Evolutionary conservation across 805 yeast species (phyloP).

Genomic region (Yamadazyma paraphyllophila): DNA sequence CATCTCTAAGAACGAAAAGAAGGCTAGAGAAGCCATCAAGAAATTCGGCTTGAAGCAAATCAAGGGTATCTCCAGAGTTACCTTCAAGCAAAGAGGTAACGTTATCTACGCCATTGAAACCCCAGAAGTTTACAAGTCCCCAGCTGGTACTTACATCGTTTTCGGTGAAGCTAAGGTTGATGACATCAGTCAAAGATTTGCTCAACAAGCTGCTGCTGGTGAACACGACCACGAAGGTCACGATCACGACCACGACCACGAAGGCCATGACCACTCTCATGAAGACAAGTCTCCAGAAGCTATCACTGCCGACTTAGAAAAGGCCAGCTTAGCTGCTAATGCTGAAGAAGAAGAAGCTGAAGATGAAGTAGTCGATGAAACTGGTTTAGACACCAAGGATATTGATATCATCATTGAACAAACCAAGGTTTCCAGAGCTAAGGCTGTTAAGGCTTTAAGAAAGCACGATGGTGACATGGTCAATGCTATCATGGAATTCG

Average conservation of each 20-base stretch:
- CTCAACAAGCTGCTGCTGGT: conserved; percentile 52
- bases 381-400: conserved; percentile 81
- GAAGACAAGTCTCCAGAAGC: conserved; percentile 69
- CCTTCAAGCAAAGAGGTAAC: conserved; percentile 91
- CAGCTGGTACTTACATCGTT: conserved; percentile 92
- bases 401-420: conserved; percentile 87
- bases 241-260: conserved; percentile 16
- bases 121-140: conserved; percentile 94
- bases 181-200: conserved; percentile 85
- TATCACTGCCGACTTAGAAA: conserved; percentile 77
- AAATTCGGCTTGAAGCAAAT: conserved; percentile 88
- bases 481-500: conserved; percentile 88
- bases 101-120: conserved; percentile 84
- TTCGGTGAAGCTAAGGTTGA: conserved; percentile 98
- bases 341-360: conserved; percentile 56
- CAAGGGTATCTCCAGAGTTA: conserved; percentile 91
- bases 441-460: conserved; percentile 89
- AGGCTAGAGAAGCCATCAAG: conserved; percentile 86
- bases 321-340: conserved; percentile 19
- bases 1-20: conserved; percentile 88
- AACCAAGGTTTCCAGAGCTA: conserved; percentile 82
- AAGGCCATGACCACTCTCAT: conserved; percentile 15
- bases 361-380: conserved; percentile 76
- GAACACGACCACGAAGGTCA: conserved; percentile 33
- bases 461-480: conserved; percentile 92